phyloP scores from a whole-genome alignment of 78 protist genomes.

The Paulinella micropora region DNA sequence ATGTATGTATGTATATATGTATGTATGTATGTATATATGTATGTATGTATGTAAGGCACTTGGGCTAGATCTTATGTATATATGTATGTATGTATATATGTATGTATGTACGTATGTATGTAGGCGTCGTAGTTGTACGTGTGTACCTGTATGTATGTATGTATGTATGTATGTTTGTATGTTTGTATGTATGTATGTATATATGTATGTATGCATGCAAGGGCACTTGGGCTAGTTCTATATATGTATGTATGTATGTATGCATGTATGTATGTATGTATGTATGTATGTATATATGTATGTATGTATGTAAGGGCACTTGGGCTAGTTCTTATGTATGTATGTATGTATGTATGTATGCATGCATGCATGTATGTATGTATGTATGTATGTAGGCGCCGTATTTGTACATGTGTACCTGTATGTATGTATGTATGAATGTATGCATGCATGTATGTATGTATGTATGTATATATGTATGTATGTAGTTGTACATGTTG shows the following conservation, averaged over 20 bases:
- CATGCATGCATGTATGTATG: neutral
- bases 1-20: no score
- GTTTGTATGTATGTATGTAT: neutral
- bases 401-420: neutral
- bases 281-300: no score
- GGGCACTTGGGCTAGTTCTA: neutral
- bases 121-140: no score
- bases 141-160: neutral
- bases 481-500: neutral
- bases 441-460: neutral
- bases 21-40: no score
- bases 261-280: no score
- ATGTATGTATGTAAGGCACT: no score
- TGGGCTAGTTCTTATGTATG: no score
- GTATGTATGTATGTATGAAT: neutral
- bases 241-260: no score
- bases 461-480: neutral
- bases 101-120: neutral
- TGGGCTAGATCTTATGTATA: no score
- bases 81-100: neutral
- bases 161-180: neutral
- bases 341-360: conserved; percentile 5
- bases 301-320: no score
- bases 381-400: neutral
- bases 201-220: neutral